phyloP scores from a whole-genome alignment of 805 yeast species.

The Isabelozyma heimii region DNA sequence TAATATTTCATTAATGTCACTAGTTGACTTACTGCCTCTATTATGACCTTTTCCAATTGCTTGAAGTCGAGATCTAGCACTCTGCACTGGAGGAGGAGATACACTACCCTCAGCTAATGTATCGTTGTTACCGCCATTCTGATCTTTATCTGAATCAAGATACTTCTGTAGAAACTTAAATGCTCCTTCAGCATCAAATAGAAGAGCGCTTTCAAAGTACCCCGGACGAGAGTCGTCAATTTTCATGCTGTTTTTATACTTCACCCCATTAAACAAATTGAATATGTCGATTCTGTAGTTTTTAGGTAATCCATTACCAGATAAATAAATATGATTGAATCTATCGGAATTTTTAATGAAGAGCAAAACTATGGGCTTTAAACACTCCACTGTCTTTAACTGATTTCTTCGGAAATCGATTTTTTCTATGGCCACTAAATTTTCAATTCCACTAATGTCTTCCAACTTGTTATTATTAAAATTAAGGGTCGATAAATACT shows the following conservation, averaged over 20 bases:
- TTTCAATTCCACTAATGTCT: constrained; percentile 45
- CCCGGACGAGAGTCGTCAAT: constrained; percentile 64
- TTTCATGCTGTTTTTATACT: constrained; percentile 44
- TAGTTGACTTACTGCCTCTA: constrained; percentile 1
- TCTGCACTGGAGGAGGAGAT: neutral
- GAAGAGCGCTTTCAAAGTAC: constrained; percentile 54
- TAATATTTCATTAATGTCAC: neutral
- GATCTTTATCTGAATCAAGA: constrained; percentile 8
- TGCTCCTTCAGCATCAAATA: constrained; percentile 50
- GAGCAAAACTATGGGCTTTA: constrained; percentile 35
- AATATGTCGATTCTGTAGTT: constrained; percentile 52
- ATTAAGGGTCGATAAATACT: constrained; percentile 43
- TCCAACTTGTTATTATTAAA: constrained; percentile 47
- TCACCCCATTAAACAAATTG: constrained; percentile 54
- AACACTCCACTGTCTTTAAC: constrained; percentile 28
- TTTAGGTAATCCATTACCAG: constrained; percentile 44
- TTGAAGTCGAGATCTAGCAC: neutral
- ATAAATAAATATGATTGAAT: constrained; percentile 39
- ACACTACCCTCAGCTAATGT: neutral
- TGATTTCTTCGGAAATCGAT: constrained; percentile 52
- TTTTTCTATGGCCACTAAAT: constrained; percentile 42
- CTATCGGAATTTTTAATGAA: constrained; percentile 26
- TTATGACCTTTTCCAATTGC: neutral
- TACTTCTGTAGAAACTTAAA: constrained; percentile 41
- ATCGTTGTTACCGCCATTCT: neutral